Evolutionary conservation across 768 basidiomycete species (phyloP).

Genomic region (Naganishia kalamii): DNA sequence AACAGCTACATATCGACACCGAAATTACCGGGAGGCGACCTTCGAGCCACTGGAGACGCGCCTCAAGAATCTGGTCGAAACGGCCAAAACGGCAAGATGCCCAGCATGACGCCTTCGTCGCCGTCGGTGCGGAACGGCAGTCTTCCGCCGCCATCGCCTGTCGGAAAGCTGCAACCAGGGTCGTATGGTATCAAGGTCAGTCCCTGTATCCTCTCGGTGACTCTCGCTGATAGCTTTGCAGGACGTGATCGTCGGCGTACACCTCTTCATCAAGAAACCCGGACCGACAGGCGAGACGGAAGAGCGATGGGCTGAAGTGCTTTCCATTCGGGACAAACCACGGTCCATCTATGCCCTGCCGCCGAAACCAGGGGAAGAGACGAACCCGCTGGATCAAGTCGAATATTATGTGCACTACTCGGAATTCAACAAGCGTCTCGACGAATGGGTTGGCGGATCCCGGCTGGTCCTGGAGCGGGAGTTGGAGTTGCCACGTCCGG

Average conservation of each 20-base stretch:
- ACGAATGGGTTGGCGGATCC: conserved; percentile 90
- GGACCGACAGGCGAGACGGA: conserved; percentile 67
- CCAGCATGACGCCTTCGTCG: not conserved
- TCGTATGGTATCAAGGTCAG: conserved; percentile 12
- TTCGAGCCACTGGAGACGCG: too few relatives aligned
- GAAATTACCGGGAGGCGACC: not conserved
- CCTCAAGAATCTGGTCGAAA: too few relatives aligned
- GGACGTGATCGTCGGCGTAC: conserved; percentile 89
- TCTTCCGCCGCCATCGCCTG: not conserved
- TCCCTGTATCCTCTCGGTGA: too few relatives aligned
- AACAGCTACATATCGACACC: not conserved
- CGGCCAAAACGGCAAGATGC: not conserved
- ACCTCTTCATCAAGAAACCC: conserved; percentile 82
- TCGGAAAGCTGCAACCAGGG: conserved; percentile 8
- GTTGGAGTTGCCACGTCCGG: conserved; percentile 74
- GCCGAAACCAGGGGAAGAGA: conserved; percentile 47
- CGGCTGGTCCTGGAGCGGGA: conserved; percentile 76
- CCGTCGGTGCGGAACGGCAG: conserved; percentile 7
- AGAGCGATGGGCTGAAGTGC: conserved; percentile 89
- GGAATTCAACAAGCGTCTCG: conserved; percentile 96
- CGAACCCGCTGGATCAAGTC: conserved; percentile 62
- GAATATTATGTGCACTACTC: conserved; percentile 99
- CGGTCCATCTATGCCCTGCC: conserved; percentile 44
- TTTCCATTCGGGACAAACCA: conserved; percentile 86
- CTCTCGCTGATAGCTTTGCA: conserved; percentile 38